Percentiles rank a stretch among this genome's conserved stretches.
Conservation (phyloP, 805 yeast genomes). For the Hanseniaspora osmophila region DNA sequence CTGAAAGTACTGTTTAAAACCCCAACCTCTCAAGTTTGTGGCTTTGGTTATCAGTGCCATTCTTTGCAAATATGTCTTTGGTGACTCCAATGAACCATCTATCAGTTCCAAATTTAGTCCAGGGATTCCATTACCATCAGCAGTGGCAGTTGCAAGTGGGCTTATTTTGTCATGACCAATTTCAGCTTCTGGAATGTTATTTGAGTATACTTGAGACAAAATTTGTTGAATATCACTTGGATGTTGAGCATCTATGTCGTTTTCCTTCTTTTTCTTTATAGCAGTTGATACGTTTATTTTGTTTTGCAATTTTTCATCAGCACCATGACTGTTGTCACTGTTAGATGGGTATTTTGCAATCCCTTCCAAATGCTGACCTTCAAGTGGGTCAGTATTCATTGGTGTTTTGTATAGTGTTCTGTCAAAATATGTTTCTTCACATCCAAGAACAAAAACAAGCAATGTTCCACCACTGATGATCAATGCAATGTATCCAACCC, state of each 20-base stretch:
- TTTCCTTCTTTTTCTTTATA: neutral
- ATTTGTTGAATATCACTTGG: conserved; percentile 1
- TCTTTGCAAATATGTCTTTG: conserved; percentile 31
- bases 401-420: conserved; percentile 30
- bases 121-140: neutral
- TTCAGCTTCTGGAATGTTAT: conserved; percentile 3
- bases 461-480: conserved; percentile 50
- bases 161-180: conserved; percentile 7
- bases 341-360: neutral
- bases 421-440: conserved; percentile 63
- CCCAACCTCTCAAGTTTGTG: conserved; percentile 45
- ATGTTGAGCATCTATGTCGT: neutral
- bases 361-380: neutral
- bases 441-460: conserved; percentile 38
- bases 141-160: too few species aligned
- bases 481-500: conserved; percentile 63
- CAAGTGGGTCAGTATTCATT: conserved; percentile 11
- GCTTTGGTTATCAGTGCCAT: conserved; percentile 40
- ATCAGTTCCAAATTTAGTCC: conserved; percentile 9
- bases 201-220: conserved; percentile 7
- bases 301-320: conserved; percentile 2
- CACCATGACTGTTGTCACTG: neutral
- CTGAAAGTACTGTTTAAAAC: conserved; percentile 48
- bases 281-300: neutral
- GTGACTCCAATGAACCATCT: conserved; percentile 30